phyloP scores from a whole-genome alignment of 2,329 filamentous ascomycete species.

The Microsporum canis region DNA sequence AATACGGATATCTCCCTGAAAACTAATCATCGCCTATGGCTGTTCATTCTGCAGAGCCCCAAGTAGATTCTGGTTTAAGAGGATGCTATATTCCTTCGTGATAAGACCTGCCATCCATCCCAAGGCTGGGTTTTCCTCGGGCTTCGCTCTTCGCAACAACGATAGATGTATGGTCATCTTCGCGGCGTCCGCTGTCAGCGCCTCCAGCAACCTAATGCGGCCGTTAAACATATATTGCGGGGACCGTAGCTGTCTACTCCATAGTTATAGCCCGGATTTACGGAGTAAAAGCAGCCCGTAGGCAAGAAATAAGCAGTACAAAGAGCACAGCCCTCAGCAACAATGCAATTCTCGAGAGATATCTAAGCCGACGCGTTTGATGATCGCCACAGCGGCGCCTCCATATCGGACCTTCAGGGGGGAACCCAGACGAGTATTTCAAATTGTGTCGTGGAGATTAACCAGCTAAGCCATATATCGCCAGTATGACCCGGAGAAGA shows the following conservation, averaged over 20 bases:
- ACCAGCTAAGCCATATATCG: background rate
- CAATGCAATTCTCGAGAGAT: background rate
- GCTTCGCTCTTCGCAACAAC: conserved; percentile 1
- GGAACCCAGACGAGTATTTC: background rate
- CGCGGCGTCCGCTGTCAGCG: background rate
- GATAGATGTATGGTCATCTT: background rate
- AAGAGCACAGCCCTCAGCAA: background rate
- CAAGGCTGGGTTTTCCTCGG: background rate
- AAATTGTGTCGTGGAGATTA: background rate
- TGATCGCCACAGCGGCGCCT: background rate
- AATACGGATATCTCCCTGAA: background rate
- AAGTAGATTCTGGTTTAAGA: background rate
- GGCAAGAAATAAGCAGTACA: background rate
- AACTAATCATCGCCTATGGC: background rate
- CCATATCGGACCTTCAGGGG: background rate
- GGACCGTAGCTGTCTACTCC: background rate
- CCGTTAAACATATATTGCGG: background rate
- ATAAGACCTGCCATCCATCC: background rate
- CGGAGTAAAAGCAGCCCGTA: background rate
- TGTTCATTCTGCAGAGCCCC: background rate
- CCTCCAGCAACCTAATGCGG: background rate
- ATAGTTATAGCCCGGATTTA: background rate
- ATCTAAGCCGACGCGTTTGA: background rate
- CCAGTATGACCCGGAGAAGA: background rate
- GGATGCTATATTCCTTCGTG: background rate